Conservation (phyloP, 106 monocot genomes). For the Dendrobium nobile region DNA sequence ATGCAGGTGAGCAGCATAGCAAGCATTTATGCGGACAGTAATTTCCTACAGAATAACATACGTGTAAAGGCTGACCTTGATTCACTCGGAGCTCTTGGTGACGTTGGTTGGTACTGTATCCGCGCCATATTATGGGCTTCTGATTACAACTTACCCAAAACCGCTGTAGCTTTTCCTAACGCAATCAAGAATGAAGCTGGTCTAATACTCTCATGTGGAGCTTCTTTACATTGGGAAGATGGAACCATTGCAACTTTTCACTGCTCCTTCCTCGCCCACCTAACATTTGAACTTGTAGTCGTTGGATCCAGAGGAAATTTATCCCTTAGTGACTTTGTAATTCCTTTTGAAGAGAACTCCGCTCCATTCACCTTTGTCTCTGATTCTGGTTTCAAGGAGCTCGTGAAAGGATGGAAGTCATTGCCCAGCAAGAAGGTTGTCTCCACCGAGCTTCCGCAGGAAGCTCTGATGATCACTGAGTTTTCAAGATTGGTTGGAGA, state of each 20-base stretch:
- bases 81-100: conserved; percentile 71
- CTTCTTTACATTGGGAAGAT: conserved; percentile 54
- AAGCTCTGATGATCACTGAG: conserved; percentile 62
- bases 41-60: conserved; percentile 69
- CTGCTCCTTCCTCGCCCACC: conserved; percentile 63
- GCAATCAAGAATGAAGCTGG: conserved; percentile 20
- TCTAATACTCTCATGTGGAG: conserved; percentile 41
- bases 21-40: conserved; percentile 19
- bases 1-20: conserved; percentile 50
- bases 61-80: conserved; percentile 83
- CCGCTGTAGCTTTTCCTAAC: conserved; percentile 32
- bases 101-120: conserved; percentile 82
- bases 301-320: conserved; percentile 59
- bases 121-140: conserved; percentile 61
- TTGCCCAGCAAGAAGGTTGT: conserved; percentile 49
- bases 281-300: conserved; percentile 41
- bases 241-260: conserved; percentile 53
- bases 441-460: conserved; percentile 50
- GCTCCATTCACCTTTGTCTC: conserved; percentile 32
- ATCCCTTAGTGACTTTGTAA: conserved; percentile 7
- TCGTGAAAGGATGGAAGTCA: conserved; percentile 36
- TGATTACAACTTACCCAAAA: conserved; percentile 51
- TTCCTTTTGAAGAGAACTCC: conserved; percentile 56
- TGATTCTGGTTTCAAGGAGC: conserved; percentile 38
- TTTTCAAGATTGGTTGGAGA: conserved; percentile 50